Base-by-base conservation (phyloP, 495 filamentous ascomycete species). In the Daldinia bambusicola region DNA sequence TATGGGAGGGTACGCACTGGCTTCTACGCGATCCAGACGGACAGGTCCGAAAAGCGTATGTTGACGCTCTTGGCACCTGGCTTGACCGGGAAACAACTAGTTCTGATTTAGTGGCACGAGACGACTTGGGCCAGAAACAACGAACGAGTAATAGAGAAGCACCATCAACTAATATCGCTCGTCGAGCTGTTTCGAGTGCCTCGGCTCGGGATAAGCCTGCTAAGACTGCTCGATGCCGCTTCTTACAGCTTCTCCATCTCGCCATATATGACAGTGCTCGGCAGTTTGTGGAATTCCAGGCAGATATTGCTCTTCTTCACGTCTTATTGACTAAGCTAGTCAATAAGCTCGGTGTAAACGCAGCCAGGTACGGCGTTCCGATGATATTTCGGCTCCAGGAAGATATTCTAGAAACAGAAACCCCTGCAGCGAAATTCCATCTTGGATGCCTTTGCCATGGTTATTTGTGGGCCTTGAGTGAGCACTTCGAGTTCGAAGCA, bases 1-100 rank as follows among this genome's bases (percentile, higher is more conserved):
- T 92, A 0, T 98, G 94, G 94, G 93, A 97, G 78, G 92, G 92
- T 12, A 96, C 94, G 0, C 92, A 97, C 61, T 95, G 92, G 89
- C 86, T 98, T 51, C 80, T 97, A 20, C 87, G 91, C 16, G 94
- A 97, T 74, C 83, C 88, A 10, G 89, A 93, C 71, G 86, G 85
- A 18, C 84, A 88, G 20, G 94, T 97, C 48, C 86, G 93, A 52
- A 89, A 89, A 74, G 92, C 93, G 1, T 98, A 97, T 74, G 88
- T 87, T 7, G 91, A 97, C 77, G 91, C 93, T 9, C 79, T 98
- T 9, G 76, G 91, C 26, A 90, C 90, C 6, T 98, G 94, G 93
- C 80, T 97, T 50, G 85, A 89, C 55, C 82, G 90, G 14, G 94
- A 98, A 78, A 92, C 92, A 36, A 91, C 86, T 30, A 86, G 84